Evolutionary conservation across 2,329 filamentous ascomycete species (phyloP).

Genomic region (Trichoderma sp.): DNA sequence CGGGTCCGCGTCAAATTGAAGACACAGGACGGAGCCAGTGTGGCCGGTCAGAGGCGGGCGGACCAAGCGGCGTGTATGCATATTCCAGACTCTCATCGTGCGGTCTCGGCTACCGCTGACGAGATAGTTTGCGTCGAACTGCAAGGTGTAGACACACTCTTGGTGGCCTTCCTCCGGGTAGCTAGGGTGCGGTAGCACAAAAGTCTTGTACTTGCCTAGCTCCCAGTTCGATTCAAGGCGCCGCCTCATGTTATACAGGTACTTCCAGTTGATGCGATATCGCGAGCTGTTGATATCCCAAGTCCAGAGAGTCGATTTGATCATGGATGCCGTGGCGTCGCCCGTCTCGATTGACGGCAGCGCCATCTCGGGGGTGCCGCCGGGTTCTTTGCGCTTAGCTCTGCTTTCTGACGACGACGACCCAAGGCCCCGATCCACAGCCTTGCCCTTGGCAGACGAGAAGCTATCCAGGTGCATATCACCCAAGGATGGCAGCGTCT

Average conservation of each 20-base stretch:
- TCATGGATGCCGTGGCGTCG: slow-evolving; percentile 33
- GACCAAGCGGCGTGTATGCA: slow-evolving; percentile 75
- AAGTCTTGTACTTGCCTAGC: slow-evolving; percentile 75
- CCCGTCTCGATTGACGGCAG: slow-evolving; percentile 31
- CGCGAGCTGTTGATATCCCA: slow-evolving; percentile 49
- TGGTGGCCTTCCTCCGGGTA: slow-evolving; percentile 78
- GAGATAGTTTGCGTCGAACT: slow-evolving; percentile 80
- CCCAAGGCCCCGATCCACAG: slow-evolving; percentile 31
- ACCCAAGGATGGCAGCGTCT: slow-evolving; percentile 27
- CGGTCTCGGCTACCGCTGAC: slow-evolving; percentile 92
- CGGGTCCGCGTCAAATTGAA: slow-evolving; percentile 89
- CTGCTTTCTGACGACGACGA: slow-evolving; percentile 30
- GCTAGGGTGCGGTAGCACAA: slow-evolving; percentile 83
- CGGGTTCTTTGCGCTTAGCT: slow-evolving; percentile 39
- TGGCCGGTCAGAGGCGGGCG: slow-evolving; percentile 75
- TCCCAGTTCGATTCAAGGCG: slow-evolving; percentile 91
- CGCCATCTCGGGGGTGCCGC: slow-evolving; percentile 33
- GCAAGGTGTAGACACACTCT: slow-evolving; percentile 93
- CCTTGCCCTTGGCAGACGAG: slow-evolving; percentile 29
- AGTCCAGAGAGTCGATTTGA: slow-evolving; percentile 49
- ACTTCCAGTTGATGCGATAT: slow-evolving; percentile 83
- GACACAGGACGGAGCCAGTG: slow-evolving; percentile 81
- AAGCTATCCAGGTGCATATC: slow-evolving; percentile 34
- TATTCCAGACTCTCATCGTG: slow-evolving; percentile 85
- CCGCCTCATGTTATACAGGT: slow-evolving; percentile 84